Conservation (phyloP, 352 stramenopile species). For the Pythium utonaiense region DNA sequence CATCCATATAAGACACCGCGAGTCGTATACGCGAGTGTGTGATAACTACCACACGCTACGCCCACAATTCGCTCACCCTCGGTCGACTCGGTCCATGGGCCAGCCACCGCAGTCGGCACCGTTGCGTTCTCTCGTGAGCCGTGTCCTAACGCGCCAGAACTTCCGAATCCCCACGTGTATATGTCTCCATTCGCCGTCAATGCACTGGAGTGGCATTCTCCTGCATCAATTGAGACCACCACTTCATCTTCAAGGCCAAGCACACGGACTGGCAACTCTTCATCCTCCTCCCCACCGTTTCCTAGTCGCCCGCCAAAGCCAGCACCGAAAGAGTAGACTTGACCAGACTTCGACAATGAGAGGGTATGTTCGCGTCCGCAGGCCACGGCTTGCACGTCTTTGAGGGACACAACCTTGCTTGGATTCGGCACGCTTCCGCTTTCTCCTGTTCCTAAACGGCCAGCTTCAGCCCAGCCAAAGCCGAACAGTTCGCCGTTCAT, state of each 20-base stretch:
- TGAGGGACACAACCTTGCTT: conserved; percentile 48
- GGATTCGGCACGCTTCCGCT: conserved; percentile 61
- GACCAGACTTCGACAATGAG: conserved; percentile 41
- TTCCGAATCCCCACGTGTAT: conserved; percentile 87
- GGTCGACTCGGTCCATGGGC: conserved; percentile 24
- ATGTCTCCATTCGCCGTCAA: conserved; percentile 59
- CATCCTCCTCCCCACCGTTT: conserved; percentile 56
- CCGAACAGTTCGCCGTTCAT: conserved; percentile 65
- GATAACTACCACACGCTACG: conserved; percentile 72
- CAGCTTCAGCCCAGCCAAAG: conserved; percentile 85
- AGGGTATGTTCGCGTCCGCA: conserved; percentile 85
- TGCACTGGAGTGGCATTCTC: conserved; percentile 78
- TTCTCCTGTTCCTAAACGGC: conserved; percentile 75
- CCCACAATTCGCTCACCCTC: conserved; percentile 24
- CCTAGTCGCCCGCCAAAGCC: conserved; percentile 77
- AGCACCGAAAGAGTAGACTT: conserved; percentile 71
- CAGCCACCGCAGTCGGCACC: conserved; percentile 34
- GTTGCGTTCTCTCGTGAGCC: conserved; percentile 56
- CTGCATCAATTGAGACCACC: conserved; percentile 58
- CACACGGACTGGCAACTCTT: conserved; percentile 46
- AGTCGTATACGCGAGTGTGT: conserved; percentile 56
- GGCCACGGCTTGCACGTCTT: conserved; percentile 46
- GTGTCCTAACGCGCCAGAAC: conserved; percentile 70
- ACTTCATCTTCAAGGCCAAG: conserved; percentile 29
- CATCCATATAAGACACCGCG: conserved; percentile 66